Percentiles rank a stretch among this genome's conserved stretches.
phyloP scores from a whole-genome alignment of 2,329 filamentous ascomycete species.

The Ramularia collo-cygni region DNA sequence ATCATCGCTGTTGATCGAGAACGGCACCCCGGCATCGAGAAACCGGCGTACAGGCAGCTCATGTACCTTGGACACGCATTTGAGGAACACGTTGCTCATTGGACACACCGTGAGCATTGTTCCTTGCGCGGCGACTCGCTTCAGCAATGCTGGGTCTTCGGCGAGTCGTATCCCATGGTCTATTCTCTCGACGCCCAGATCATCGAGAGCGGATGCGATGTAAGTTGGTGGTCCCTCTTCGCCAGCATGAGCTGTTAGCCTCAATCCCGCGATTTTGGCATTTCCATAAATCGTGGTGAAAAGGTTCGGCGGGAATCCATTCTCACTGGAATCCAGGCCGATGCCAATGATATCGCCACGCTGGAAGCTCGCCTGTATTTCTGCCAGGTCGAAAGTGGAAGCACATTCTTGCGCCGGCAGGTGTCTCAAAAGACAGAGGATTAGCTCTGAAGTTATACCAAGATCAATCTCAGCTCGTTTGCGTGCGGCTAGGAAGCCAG shows the following conservation, averaged over 20 bases:
- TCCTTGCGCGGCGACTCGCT: slow-evolving; percentile 49
- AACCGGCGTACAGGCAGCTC: slow-evolving; percentile 58
- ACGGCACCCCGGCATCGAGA: slow-evolving; percentile 56
- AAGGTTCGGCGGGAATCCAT: slow-evolving; percentile 39
- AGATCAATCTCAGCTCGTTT: slow-evolving; percentile 54
- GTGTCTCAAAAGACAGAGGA: slow-evolving; percentile 67
- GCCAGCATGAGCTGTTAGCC: slow-evolving; percentile 66
- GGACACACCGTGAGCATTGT: slow-evolving; percentile 67
- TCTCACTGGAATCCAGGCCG: slow-evolving; percentile 59
- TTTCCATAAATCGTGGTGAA: slow-evolving; percentile 57
- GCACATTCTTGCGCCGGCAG: slow-evolving; percentile 55
- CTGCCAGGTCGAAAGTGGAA: slow-evolving; percentile 38
- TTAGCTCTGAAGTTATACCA: slow-evolving; percentile 59
- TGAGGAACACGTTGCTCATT: slow-evolving; percentile 61
- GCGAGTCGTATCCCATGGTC: slow-evolving; percentile 66
- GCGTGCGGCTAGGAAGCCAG: slow-evolving; percentile 56
- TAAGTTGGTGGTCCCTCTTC: slow-evolving; percentile 66
- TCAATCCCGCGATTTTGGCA: slow-evolving; percentile 47
- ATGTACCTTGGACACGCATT: slow-evolving; percentile 47
- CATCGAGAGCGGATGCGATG: slow-evolving; percentile 57
- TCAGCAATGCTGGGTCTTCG: slow-evolving; percentile 53
- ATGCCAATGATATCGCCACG: slow-evolving; percentile 52
- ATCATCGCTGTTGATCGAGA: slow-evolving; percentile 69
- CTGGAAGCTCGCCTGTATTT: slow-evolving; percentile 39
- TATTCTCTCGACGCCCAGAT: slow-evolving; percentile 58